Conservation (phyloP, 805 yeast genomes). For the Zygotorulaspora florentina region DNA sequence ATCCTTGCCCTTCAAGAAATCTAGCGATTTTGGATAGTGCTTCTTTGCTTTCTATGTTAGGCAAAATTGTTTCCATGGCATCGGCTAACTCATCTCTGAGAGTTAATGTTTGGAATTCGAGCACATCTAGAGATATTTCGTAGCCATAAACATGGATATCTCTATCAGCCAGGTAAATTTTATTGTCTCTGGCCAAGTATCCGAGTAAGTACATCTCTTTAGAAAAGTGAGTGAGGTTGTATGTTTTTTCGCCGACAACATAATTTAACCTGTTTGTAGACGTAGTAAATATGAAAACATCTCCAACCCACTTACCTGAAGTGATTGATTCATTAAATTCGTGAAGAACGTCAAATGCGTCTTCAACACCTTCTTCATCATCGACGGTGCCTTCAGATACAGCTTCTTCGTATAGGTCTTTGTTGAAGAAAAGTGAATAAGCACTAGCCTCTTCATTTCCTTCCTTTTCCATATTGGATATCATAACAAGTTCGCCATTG, state of each 20-base stretch:
- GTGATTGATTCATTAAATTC: slow-evolving; percentile 78
- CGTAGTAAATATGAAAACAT: slow-evolving; percentile 90
- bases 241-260: slow-evolving; percentile 89
- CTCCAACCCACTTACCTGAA: slow-evolving; percentile 96
- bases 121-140: slow-evolving; percentile 74
- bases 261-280: slow-evolving; percentile 83
- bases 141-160: slow-evolving; percentile 79
- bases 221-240: slow-evolving; percentile 90
- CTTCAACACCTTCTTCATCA: slow-evolving; percentile 85
- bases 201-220: slow-evolving; percentile 83
- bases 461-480: slow-evolving; percentile 53
- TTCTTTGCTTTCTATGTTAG: slow-evolving; percentile 54
- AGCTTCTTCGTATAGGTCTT: slow-evolving; percentile 61
- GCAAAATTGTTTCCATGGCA: slow-evolving; percentile 56
- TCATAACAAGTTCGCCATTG: slow-evolving; percentile 81
- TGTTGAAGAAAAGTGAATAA: slow-evolving; percentile 71
- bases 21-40: slow-evolving; percentile 79
- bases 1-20: slow-evolving; percentile 91
- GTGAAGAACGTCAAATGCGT: slow-evolving; percentile 75
- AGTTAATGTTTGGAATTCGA: slow-evolving; percentile 94
- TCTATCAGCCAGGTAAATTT: slow-evolving; percentile 86
- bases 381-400: slow-evolving; percentile 53
- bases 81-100: slow-evolving; percentile 90
- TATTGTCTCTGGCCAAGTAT: slow-evolving; percentile 84
- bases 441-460: slow-evolving; percentile 45